Conservation (phyloP, 441 rosid species). For the Capsella rubella region DNA sequence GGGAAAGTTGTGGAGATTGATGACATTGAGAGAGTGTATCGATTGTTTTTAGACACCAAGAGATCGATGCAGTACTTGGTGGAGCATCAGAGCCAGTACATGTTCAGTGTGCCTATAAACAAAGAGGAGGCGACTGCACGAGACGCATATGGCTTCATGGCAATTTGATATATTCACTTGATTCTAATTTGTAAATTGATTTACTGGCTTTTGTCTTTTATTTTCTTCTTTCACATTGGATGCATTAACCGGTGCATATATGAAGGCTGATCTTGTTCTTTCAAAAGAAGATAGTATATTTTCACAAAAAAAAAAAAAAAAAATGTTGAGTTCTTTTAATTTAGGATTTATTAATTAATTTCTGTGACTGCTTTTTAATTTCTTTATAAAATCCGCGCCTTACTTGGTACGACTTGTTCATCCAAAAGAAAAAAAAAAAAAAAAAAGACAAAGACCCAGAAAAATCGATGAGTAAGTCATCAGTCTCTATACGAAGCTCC, state of each 20-base stretch:
- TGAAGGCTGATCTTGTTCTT: no score
- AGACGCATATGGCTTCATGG: neutral
- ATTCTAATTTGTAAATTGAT: no score
- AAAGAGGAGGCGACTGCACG: neutral
- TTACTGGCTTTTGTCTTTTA: no score
- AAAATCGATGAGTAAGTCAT: constrained; percentile 46
- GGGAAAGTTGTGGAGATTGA: constrained; percentile 9
- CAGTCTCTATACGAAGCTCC: constrained; percentile 46
- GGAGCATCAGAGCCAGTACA: neutral
- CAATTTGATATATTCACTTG: no score
- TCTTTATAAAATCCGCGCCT: no score
- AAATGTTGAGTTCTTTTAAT: no score
- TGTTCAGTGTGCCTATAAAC: neutral
- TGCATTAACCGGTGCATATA: no score
- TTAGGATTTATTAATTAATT: no score
- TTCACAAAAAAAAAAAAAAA: no score
- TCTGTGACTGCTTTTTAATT: no score
- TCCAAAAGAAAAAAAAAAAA: neutral
- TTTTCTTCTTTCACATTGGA: no score
- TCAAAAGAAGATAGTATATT: no score
- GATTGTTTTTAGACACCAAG: neutral
- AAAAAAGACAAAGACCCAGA: neutral
- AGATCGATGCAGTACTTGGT: constrained; percentile 2
- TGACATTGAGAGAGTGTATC: neutral
- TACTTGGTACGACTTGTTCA: neutral